Evolutionary conservation across 2,329 filamentous ascomycete genomes (phyloP).

Genomic region (Aspergillus aculeatinus): DNA sequence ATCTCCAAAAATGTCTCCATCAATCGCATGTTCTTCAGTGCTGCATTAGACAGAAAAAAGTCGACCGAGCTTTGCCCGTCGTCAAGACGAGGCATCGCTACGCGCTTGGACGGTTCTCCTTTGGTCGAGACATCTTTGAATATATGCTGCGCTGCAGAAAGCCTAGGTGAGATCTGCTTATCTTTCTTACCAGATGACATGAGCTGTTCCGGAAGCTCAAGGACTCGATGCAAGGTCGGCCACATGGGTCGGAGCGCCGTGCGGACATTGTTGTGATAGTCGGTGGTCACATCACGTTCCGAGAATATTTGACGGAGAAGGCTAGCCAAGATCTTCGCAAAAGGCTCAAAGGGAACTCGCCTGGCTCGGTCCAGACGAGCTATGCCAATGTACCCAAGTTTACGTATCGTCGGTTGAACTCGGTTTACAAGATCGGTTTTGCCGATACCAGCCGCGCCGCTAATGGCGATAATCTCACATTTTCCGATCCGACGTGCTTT

Average conservation of each 20-base stretch:
- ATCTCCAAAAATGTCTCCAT: constrained; percentile 89
- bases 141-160: constrained; percentile 29
- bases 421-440: constrained; percentile 62
- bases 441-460: constrained; percentile 57
- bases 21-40: constrained; percentile 62
- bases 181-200: constrained; percentile 42
- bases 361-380: constrained; percentile 61
- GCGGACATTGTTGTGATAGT: constrained; percentile 60
- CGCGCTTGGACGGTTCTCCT: constrained; percentile 30
- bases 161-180: constrained; percentile 32
- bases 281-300: constrained; percentile 60
- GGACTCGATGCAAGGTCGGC: constrained; percentile 55
- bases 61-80: constrained; percentile 39
- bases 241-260: constrained; percentile 58
- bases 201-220: constrained; percentile 68
- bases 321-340: constrained; percentile 60
- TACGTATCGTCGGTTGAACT: constrained; percentile 57
- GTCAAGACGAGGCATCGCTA: constrained; percentile 34
- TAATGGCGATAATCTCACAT: constrained; percentile 60
- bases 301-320: constrained; percentile 65
- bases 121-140: constrained; percentile 32
- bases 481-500: constrained; percentile 55
- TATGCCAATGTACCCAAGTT: constrained; percentile 60
- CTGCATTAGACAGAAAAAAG: constrained; percentile 41
- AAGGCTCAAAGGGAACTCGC: constrained; percentile 61